Evolutionary conservation across 345 rosid genomes (phyloP), one percentile per base, ranked within the genome.

Genomic region (Hibiscus syriacus): DNA sequence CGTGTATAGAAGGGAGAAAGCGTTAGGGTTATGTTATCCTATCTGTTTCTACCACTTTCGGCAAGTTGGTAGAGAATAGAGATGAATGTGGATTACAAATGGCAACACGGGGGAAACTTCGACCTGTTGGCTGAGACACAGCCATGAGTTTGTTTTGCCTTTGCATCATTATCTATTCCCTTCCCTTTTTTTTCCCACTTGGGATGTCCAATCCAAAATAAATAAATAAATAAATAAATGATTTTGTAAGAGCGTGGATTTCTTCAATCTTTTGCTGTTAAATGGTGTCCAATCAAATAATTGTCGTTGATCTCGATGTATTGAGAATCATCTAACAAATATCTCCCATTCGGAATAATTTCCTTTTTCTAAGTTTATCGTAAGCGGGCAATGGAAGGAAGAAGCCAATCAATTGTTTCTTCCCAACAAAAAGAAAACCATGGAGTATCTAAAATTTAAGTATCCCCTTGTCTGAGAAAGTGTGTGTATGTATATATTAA

Each of bases 11-110:
- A n/a, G n/a, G n/a, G n/a, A n/a, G n/a, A n/a, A n/a, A n/a, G n/a
- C n/a, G n/a, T n/a, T 16, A 9, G 17, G 17, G 16, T 45, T 19
- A n/a, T n/a, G n/a, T n/a, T 19, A 36, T 34, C 22, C 59, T 34
- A 13, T 50, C 48, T 30, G 48, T 66, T 43, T 13, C 34, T 55
- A 13, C 70, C 29, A 66, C 70, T 66, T 52, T 34, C 70, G 49
- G 70, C 70, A 22, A 34, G 49, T 12, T 5, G 29, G 20, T 20
- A 32, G 48, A n/a, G n/a, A n/a, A n/a, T n/a, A n/a, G n/a, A 4
- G 48, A 6, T 29, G 26, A 2, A 48, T 6, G 30, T 4, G 56
- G 27, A 10, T 20, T 66, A 52, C 70, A 66, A 14, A 26, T 53
- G 60, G 30, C 48, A 34, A 32, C 32, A 6, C n/a, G 30, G 70